These are phyloP conservation scores for Acanthamoeba lenticulata DNA, from an alignment of 208 protist genomes.

Conservation along the genomic window DNA sequence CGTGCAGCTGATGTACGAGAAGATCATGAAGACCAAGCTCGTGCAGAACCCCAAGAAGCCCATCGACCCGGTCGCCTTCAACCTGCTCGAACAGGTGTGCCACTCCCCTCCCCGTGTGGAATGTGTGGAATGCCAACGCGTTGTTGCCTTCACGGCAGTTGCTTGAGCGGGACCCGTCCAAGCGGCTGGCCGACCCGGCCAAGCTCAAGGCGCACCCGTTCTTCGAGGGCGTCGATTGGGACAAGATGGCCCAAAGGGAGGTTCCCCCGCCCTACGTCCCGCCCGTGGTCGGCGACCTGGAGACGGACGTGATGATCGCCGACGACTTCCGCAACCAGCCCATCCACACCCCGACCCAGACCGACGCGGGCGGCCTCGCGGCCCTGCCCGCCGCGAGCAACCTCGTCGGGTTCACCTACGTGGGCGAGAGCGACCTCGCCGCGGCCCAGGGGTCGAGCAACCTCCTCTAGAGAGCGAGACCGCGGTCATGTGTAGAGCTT, in stretches of 20 bases:
- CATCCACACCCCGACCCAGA: not conserved
- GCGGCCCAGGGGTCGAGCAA: too few relatives aligned
- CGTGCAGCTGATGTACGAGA: constrained; percentile 82
- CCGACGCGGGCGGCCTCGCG: not conserved
- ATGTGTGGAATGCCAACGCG: too few relatives aligned
- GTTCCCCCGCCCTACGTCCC: not conserved
- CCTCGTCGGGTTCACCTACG: constrained; percentile 23
- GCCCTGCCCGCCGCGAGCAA: not conserved
- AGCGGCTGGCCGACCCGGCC: constrained; percentile 22
- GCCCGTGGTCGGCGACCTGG: not conserved
- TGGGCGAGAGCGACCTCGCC: not conserved
- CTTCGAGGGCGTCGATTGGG: constrained; percentile 82
- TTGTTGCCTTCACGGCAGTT: constrained; percentile 49
- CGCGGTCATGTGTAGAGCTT: too few relatives aligned
- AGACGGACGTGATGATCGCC: not conserved
- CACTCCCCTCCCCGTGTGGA: too few relatives aligned
- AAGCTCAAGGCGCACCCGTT: constrained; percentile 71
- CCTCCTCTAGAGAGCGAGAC: too few relatives aligned
- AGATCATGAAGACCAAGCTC: constrained; percentile 79
- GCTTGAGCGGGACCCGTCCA: constrained; percentile 69
- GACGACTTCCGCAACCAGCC: not conserved
- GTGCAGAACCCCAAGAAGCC: constrained; percentile 68
- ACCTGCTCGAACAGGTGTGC: too few relatives aligned
- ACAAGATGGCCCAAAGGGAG: constrained; percentile 69
- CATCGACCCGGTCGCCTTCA: constrained; percentile 73